Evolutionary conservation across 179 eudicot species (phyloP).

Genomic region (Silene coronaria): DNA sequence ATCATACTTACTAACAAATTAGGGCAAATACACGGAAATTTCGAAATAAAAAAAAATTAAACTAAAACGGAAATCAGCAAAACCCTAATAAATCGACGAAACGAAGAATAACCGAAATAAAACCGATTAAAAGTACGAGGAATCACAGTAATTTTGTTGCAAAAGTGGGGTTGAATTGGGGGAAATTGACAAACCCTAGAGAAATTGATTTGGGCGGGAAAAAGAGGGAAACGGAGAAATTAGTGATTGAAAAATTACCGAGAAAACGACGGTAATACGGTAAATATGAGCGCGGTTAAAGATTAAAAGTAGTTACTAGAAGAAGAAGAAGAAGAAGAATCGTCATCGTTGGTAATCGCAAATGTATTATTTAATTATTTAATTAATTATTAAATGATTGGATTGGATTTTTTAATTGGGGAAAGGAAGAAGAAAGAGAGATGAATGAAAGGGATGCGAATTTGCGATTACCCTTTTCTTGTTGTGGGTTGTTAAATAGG

Average conservation of each 20-base stretch:
- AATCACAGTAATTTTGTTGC: neutral
- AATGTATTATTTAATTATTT: neutral
- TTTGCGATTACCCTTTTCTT: too few species aligned
- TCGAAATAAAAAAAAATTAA: neutral
- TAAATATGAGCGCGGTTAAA: too few species aligned
- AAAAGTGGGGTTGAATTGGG: neutral
- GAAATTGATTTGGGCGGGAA: slow-evolving; percentile 8
- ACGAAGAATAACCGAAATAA: neutral
- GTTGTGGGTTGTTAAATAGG: too few species aligned
- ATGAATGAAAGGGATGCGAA: too few species aligned
- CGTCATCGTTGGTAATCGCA: too few species aligned
- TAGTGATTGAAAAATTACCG: neutral
- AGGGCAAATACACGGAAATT: neutral
- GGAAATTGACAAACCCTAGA: slow-evolving; percentile 11
- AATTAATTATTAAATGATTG: too few species aligned
- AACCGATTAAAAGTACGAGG: neutral
- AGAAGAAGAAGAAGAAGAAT: too few species aligned
- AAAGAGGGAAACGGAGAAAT: slow-evolving; percentile 10
- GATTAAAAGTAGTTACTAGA: too few species aligned
- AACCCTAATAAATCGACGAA: neutral
- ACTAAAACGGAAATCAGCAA: neutral
- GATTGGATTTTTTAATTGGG: too few species aligned
- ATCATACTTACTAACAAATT: neutral
- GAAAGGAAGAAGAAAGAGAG: too few species aligned
- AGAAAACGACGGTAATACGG: neutral